A percentile compares a stretch with the other conserved stretches of the same genome.
Conservation (phyloP, 768 basidiomycete genomes). For the Trametes villosa region DNA sequence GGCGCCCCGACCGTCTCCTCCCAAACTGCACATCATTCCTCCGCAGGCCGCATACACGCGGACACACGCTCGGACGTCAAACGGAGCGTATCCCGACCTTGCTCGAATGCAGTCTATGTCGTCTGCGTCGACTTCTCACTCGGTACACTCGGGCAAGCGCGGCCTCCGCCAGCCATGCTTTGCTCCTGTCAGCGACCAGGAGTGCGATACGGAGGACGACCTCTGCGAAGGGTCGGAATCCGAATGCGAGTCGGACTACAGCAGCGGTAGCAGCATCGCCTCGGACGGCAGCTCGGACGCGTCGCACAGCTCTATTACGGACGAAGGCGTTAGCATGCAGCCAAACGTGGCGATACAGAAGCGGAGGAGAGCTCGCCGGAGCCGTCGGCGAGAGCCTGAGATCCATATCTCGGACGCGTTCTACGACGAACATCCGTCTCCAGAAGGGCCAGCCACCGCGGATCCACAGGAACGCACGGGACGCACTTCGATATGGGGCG, state of each 20-base stretch:
- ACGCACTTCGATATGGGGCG: conserved; percentile 28
- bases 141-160: conserved; percentile 1
- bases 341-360: background rate
- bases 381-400: conserved; percentile 12
- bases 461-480: conserved; percentile 25
- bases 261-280: background rate
- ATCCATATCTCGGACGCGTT: conserved; percentile 47
- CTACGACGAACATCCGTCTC: conserved; percentile 48
- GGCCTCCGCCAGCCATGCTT: background rate
- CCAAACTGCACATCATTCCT: conserved; percentile 11
- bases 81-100: background rate
- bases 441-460: conserved; percentile 50
- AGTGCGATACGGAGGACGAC: conserved; percentile 18
- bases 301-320: conserved; percentile 6
- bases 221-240: conserved; percentile 8
- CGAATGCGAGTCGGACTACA: conserved; percentile 22
- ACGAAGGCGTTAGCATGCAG: conserved; percentile 7
- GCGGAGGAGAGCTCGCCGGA: conserved; percentile 26
- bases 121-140: conserved; percentile 2
- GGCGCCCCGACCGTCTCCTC: background rate
- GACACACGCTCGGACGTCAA: conserved; percentile 11
- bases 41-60: conserved; percentile 11
- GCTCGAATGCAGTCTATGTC: conserved; percentile 8
- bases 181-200: conserved; percentile 1
- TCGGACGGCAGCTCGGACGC: conserved; percentile 8